Conservation (phyloP, 495 filamentous ascomycete species). For the Talaromyces thailandensis region DNA sequence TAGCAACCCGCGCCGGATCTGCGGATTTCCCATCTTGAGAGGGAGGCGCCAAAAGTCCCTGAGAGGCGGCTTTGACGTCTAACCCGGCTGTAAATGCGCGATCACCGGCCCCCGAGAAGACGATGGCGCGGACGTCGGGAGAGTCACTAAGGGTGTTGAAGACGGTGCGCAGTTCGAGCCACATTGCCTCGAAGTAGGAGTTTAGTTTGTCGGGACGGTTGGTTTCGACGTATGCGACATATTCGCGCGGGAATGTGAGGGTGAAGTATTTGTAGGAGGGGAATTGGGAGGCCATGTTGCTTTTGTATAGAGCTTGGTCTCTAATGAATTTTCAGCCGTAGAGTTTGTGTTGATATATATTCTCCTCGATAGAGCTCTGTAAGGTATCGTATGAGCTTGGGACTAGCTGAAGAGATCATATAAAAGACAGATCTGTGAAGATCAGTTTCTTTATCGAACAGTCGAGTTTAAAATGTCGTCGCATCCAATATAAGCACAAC, state of each 20-base stretch:
- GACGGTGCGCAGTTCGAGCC: slow-evolving; percentile 66
- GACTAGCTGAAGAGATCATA: not conserved
- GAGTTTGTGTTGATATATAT: not conserved
- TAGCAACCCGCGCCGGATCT: slow-evolving; percentile 64
- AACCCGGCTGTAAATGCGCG: slow-evolving; percentile 77
- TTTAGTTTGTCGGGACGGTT: slow-evolving; percentile 87
- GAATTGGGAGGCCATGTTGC: not conserved
- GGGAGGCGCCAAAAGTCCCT: slow-evolving; percentile 15
- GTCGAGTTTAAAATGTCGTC: not conserved
- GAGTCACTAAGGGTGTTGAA: slow-evolving; percentile 68
- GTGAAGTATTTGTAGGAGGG: slow-evolving; percentile 61
- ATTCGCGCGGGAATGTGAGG: slow-evolving; percentile 57
- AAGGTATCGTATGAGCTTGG: not conserved
- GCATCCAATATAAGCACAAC: not conserved
- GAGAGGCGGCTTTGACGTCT: slow-evolving; percentile 62
- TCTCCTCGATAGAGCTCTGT: not conserved
- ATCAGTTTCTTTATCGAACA: not conserved
- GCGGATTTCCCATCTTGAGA: slow-evolving; percentile 10
- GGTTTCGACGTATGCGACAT: slow-evolving; percentile 88
- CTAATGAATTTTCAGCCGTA: not conserved
- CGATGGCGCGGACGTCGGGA: slow-evolving; percentile 63
- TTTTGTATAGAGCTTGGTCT: not conserved
- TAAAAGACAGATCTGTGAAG: not conserved
- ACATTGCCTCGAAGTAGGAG: slow-evolving; percentile 83
- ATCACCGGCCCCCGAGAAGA: slow-evolving; percentile 76